A percentile compares a stretch with the other conserved stretches of the same genome.
These are phyloP conservation scores for Aspergillus tamarii DNA, from an alignment of 2,329 filamentous ascomycete genomes.

Conservation along the genomic window DNA sequence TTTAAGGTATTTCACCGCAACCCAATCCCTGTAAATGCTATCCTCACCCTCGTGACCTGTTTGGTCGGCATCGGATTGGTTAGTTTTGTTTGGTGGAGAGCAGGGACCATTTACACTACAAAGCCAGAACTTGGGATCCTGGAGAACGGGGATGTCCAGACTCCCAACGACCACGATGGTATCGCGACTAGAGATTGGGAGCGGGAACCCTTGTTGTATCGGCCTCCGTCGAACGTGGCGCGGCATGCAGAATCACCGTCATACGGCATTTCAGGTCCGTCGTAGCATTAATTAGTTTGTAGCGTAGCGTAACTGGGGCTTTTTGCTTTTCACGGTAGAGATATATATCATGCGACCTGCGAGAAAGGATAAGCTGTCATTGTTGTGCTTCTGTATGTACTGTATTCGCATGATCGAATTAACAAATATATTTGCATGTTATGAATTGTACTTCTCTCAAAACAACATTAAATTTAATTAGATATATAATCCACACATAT, in stretches of 20 bases:
- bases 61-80: constrained; percentile 69
- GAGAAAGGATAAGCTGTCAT: background rate
- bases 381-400: background rate
- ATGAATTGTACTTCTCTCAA: background rate
- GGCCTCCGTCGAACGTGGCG: constrained; percentile 1
- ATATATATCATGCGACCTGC: background rate
- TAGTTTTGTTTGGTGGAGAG: constrained; percentile 63
- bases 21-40: constrained; percentile 75
- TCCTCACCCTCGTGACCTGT: constrained; percentile 65
- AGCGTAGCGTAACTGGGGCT: background rate
- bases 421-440: background rate
- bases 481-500: background rate
- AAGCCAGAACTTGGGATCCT: constrained; percentile 6
- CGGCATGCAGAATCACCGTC: background rate
- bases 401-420: background rate
- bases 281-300: background rate
- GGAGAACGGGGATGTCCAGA: background rate
- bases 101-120: constrained; percentile 29
- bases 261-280: constrained; percentile 1
- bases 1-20: constrained; percentile 72
- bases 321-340: background rate
- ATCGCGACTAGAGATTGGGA: constrained; percentile 23
- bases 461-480: background rate
- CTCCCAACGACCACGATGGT: constrained; percentile 8
- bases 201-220: constrained; percentile 18